These are phyloP conservation scores for Globisporangium takayamanum DNA, from an alignment of 352 stramenopile species.

Conservation along the genomic window DNA sequence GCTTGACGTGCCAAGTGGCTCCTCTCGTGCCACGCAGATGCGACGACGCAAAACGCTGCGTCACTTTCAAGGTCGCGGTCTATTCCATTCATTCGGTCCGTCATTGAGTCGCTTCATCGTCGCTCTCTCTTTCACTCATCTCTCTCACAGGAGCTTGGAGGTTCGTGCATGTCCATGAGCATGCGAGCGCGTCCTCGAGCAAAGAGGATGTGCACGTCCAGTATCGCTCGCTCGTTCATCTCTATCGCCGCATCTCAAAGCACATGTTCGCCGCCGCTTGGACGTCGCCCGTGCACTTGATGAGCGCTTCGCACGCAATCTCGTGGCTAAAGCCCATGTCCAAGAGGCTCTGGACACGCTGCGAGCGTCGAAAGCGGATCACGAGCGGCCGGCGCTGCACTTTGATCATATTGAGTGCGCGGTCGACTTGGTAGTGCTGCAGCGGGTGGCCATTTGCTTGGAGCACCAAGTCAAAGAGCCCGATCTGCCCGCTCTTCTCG, in stretches of 20 bases:
- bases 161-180: not conserved
- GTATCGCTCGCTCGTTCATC: conserved; percentile 2
- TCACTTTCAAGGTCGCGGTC: too few species aligned
- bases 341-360: conserved; percentile 53
- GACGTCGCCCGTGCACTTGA: conserved; percentile 46
- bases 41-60: too few species aligned
- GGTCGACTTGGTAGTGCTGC: conserved; percentile 77
- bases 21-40: too few species aligned
- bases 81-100: too few species aligned
- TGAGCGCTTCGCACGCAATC: conserved; percentile 40
- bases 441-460: conserved; percentile 78
- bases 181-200: not conserved
- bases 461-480: conserved; percentile 60
- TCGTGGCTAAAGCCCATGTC: conserved; percentile 70
- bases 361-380: conserved; percentile 69
- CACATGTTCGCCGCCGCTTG: conserved; percentile 62
- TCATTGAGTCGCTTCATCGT: not conserved
- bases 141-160: too few species aligned
- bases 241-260: conserved; percentile 35
- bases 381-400: conserved; percentile 66
- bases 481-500: conserved; percentile 69
- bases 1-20: too few species aligned
- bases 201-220: too few species aligned
- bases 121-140: too few species aligned
- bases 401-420: conserved; percentile 83